Evolutionary conservation across 148 eudicot species (phyloP).

Genomic region (Nyssa sinensis): DNA sequence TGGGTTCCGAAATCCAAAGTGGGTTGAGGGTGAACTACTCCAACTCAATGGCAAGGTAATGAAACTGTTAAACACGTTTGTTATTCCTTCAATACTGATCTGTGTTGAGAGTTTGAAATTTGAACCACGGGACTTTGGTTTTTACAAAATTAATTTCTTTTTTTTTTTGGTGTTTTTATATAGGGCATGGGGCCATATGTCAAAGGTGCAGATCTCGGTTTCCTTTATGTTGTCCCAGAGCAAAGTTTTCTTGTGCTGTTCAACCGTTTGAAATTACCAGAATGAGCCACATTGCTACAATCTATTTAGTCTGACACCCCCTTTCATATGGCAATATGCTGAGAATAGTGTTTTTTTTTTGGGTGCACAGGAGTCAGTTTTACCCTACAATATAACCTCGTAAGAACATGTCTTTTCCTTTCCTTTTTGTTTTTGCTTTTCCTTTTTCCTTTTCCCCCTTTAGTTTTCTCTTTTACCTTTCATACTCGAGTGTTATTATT

Average conservation of each 20-base stretch:
- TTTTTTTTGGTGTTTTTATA: conserved; percentile 6
- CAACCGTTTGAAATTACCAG: conserved; percentile 77
- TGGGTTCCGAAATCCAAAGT: conserved; percentile 75
- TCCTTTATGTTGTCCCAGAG: conserved; percentile 86
- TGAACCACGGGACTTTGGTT: neutral
- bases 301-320: neutral
- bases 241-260: conserved; percentile 93
- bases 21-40: conserved; percentile 97
- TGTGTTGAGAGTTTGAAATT: neutral
- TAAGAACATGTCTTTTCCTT: too few relatives aligned
- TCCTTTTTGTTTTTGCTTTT: too few relatives aligned
- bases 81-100: neutral
- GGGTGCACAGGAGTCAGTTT: conserved; percentile 1
- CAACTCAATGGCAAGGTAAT: conserved; percentile 94
- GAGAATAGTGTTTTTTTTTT: conserved; percentile 2
- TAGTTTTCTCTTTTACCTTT: too few relatives aligned
- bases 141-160: neutral
- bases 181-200: conserved; percentile 86
- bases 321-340: conserved; percentile 6
- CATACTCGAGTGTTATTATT: neutral
- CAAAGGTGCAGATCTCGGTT: conserved; percentile 91
- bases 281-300: conserved; percentile 35
- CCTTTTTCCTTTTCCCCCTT: neutral
- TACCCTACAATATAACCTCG: conserved; percentile 1
- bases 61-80: neutral